Evolutionary conservation across 2,329 filamentous ascomycete species (phyloP).

Genomic region (Harringtonia aguacate): DNA sequence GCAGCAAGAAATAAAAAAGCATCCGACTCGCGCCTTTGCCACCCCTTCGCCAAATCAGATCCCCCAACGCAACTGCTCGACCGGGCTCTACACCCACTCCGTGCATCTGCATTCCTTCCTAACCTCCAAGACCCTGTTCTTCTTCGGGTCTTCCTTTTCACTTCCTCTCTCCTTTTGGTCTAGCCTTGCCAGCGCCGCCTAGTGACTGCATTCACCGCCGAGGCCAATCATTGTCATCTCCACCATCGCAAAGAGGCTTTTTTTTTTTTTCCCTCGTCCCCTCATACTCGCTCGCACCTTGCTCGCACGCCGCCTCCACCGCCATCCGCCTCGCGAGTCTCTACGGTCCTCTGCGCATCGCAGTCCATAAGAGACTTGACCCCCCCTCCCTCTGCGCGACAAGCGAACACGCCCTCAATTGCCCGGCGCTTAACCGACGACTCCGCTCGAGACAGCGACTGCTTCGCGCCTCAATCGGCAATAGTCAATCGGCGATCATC

Average conservation of each 20-base stretch:
- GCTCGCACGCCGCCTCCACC: background rate
- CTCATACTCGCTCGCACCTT: background rate
- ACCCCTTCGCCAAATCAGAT: constrained; percentile 1
- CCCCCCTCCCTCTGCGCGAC: background rate
- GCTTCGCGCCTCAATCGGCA: background rate
- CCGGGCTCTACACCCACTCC: background rate
- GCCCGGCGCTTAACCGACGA: background rate
- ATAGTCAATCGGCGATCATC: too few species aligned
- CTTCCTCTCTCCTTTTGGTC: background rate
- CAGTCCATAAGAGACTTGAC: background rate
- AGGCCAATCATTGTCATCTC: constrained; percentile 1
- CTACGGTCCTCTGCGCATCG: background rate
- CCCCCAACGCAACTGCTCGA: background rate
- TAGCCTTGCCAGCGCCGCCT: background rate
- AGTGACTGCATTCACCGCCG: too few species aligned
- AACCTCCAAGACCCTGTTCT: background rate
- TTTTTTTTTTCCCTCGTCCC: background rate
- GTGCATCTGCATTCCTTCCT: background rate
- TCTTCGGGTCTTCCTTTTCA: background rate
- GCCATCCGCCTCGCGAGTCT: background rate
- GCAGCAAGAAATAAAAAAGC: background rate
- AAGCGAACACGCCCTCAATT: background rate
- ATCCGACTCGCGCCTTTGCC: constrained; percentile 3
- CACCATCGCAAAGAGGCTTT: constrained; percentile 1
- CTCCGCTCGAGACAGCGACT: background rate